Percentiles rank a stretch among this genome's conserved stretches.
Evolutionary conservation across 345 rosid genomes (phyloP).

Genomic region (Gossypium herbaceum): DNA sequence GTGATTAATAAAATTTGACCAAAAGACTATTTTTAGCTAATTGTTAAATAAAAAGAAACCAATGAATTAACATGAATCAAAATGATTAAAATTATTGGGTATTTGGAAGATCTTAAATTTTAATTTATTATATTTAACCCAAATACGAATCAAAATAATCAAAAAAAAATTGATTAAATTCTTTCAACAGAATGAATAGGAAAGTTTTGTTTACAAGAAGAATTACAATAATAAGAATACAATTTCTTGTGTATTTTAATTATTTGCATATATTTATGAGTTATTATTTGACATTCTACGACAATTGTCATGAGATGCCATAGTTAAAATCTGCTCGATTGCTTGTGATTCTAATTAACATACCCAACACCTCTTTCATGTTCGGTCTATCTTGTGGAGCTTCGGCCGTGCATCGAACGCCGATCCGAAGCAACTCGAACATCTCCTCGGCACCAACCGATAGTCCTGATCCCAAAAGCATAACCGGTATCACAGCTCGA

Average conservation of each 20-base stretch:
- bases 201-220: constrained; percentile 19
- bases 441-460: constrained; percentile 62
- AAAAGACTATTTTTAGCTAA: no score
- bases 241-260: constrained; percentile 3
- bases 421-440: constrained; percentile 58
- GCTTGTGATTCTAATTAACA: constrained; percentile 48
- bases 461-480: constrained; percentile 57
- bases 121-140: no score
- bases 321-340: constrained; percentile 28
- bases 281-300: neutral
- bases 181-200: neutral
- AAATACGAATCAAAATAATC: neutral
- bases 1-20: no score
- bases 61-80: neutral
- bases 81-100: neutral
- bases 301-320: constrained; percentile 2
- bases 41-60: neutral
- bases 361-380: constrained; percentile 77
- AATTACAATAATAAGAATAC: constrained; percentile 1
- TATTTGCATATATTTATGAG: neutral
- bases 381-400: constrained; percentile 77
- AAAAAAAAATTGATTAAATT: neutral
- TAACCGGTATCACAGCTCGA: constrained; percentile 38
- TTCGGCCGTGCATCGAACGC: constrained; percentile 71
- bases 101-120: no score